Base-by-base conservation (phyloP, 2,329 filamentous ascomycete genomes). In the Didymella sp. region DNA sequence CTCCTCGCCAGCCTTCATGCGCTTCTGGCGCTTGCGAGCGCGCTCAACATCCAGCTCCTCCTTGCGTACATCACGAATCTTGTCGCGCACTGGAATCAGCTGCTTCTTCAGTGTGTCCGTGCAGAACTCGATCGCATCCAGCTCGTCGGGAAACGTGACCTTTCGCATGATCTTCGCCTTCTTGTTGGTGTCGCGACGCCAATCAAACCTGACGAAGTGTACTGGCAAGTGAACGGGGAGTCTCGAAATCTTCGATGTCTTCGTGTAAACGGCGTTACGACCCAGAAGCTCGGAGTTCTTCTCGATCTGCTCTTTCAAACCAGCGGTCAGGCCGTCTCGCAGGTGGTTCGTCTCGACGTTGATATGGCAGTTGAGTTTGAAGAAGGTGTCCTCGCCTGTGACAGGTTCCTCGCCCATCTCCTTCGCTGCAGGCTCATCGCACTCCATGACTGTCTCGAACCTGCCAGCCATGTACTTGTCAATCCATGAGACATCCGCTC, bases 121-220 rank as follows among this genome's bases (percentile, higher is more conserved):
- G 77, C 95, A 99, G 78, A 96, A 97, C 74, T 99, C 95, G 21
- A 96, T 88, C 35, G 91, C 87, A 71, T 99, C 95, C 30, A 99
- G 82, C 77, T 99, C 95, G 47, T 91, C 88, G 6, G 94, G 94
- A 74, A 99, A 99, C 0, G 92, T 94, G 55, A 99, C 95, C 79
- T 98, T 99, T 74, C 93, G 91, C 91, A 99, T 94, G 69, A 99
- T 99, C 84, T 99, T 99, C 65, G 94, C 93, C 83, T 99, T 99
- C 82, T 98, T 98, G 77, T 96, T 89, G 3, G 91, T 92, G 66
- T 96, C 92, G 43, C 89, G 87, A 73, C 96, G 94, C 95, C 95
- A 99, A 81, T 94, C 97, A 80, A 99, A 99, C 63, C 95, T 91
- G 54, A 99, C 91, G 75, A 99, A 96, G 77, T 99, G 95, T 4